Conservation (phyloP, 2,329 filamentous ascomycete species). For the Pyricularia pennisetigena region DNA sequence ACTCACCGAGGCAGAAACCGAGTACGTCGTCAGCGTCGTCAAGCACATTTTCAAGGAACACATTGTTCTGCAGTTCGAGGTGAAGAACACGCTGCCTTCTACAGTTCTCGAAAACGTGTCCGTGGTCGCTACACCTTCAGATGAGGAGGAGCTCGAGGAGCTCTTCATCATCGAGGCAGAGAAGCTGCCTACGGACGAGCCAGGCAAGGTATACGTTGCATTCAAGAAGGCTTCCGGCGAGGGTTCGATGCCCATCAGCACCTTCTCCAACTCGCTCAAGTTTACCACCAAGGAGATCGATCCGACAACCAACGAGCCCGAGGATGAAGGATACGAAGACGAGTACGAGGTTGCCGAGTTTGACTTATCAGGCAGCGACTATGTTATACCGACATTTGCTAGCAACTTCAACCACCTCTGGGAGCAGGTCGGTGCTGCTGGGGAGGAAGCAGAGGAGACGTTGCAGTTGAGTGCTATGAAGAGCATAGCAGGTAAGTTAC, state of each 20-base stretch:
- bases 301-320: conserved; percentile 83
- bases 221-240: conserved; percentile 79
- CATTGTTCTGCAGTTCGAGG: conserved; percentile 88
- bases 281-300: conserved; percentile 99
- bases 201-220: conserved; percentile 88
- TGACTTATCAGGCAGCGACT: conserved; percentile 84
- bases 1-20: conserved; percentile 92
- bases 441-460: conserved; percentile 86
- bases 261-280: conserved; percentile 87
- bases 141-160: conserved; percentile 78
- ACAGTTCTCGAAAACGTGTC: conserved; percentile 87
- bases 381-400: conserved; percentile 85
- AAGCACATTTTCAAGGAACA: conserved; percentile 99
- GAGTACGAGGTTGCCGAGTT: conserved; percentile 96
- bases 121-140: conserved; percentile 66
- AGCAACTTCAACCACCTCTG: conserved; percentile 93
- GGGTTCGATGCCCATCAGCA: conserved; percentile 64
- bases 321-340: conserved; percentile 89
- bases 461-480: conserved; percentile 79
- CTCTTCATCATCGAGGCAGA: conserved; percentile 89
- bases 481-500: conserved; percentile 76
- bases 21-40: conserved; percentile 87
- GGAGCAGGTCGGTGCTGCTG: conserved; percentile 83
- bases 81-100: conserved; percentile 93
- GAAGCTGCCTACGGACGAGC: conserved; percentile 72